A percentile compares a stretch with the other conserved stretches of the same genome.
Conservation (phyloP, 2,329 filamentous ascomycete genomes). For the Diplodia corticola region DNA sequence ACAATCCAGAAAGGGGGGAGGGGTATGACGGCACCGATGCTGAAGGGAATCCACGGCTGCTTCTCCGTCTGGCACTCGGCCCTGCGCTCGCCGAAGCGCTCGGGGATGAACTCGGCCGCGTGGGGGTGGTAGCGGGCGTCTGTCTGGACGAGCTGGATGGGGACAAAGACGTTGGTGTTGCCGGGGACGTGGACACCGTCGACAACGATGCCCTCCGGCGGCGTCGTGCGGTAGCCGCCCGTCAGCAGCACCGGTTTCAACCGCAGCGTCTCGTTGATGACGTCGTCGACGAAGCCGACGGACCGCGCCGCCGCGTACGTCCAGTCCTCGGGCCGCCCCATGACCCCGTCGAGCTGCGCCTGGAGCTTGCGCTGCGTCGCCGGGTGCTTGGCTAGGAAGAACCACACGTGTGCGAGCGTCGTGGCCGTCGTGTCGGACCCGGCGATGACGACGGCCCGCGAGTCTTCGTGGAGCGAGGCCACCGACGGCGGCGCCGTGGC, state of each 20-base stretch:
- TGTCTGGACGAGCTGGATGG: constrained; percentile 34
- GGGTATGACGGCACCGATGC: no score
- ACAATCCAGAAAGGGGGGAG: no score
- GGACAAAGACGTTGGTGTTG: constrained; percentile 29
- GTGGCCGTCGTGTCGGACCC: constrained; percentile 42
- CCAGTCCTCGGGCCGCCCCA: constrained; percentile 36
- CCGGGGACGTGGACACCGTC: constrained; percentile 40
- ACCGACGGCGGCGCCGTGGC: constrained; percentile 35
- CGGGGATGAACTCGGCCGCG: constrained; percentile 35
- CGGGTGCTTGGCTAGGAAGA: constrained; percentile 37
- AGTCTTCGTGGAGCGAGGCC: constrained; percentile 37
- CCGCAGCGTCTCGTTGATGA: constrained; percentile 40
- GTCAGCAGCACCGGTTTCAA: constrained; percentile 42
- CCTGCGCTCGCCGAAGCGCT: constrained; percentile 36
- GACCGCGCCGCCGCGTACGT: constrained; percentile 33
- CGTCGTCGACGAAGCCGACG: constrained; percentile 38
- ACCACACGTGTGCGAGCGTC: constrained; percentile 35
- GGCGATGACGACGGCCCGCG: constrained; percentile 37
- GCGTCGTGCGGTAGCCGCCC: constrained; percentile 43
- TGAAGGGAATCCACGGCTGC: constrained; percentile 1
- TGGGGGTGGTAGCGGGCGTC: constrained; percentile 24
- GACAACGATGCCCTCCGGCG: constrained; percentile 36
- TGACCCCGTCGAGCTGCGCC: constrained; percentile 31
- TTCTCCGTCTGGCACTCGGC: constrained; percentile 33
- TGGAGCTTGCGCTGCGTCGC: constrained; percentile 35